Conservation (phyloP, 2,329 filamentous ascomycete genomes). For the Monosporascus sp. region DNA sequence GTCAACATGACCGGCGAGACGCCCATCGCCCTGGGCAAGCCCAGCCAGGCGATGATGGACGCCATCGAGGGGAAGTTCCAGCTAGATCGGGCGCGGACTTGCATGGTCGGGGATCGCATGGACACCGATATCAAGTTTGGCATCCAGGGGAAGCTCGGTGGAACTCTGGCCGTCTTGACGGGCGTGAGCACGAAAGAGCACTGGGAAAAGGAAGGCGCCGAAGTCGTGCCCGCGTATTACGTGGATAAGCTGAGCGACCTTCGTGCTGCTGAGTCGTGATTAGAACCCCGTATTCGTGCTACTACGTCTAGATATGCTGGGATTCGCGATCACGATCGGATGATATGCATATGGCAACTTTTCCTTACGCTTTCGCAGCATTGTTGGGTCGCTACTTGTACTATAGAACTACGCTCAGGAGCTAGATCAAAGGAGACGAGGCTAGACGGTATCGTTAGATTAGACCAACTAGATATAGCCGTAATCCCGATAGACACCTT, state of each 20-base stretch:
- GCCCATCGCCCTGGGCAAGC: conserved; percentile 82
- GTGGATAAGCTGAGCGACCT: conserved; percentile 82
- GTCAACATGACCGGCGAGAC: conserved; percentile 64
- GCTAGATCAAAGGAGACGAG: no score
- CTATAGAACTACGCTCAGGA: no score
- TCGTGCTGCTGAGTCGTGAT: conserved; percentile 27
- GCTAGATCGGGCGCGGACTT: conserved; percentile 76
- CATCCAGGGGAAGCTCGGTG: conserved; percentile 82
- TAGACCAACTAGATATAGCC: no score
- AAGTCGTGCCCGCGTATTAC: conserved; percentile 74
- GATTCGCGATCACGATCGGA: no score
- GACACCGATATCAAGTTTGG: conserved; percentile 97
- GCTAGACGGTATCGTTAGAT: no score
- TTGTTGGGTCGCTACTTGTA: no score
- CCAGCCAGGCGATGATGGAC: conserved; percentile 99
- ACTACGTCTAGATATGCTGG: no score
- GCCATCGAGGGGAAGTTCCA: conserved; percentile 94
- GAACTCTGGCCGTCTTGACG: conserved; percentile 85
- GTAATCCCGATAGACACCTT: no score
- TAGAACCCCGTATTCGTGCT: not conserved
- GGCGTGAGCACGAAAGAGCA: conserved; percentile 84
- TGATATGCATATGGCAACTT: no score
- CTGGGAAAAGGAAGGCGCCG: conserved; percentile 63
- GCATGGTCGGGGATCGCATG: conserved; percentile 92
- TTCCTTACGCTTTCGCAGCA: no score